Evolutionary conservation across 1,284 basidiomycete species (phyloP), one percentile per base, ranked within the genome.

Genomic region (Sanghuangporus baumii): DNA sequence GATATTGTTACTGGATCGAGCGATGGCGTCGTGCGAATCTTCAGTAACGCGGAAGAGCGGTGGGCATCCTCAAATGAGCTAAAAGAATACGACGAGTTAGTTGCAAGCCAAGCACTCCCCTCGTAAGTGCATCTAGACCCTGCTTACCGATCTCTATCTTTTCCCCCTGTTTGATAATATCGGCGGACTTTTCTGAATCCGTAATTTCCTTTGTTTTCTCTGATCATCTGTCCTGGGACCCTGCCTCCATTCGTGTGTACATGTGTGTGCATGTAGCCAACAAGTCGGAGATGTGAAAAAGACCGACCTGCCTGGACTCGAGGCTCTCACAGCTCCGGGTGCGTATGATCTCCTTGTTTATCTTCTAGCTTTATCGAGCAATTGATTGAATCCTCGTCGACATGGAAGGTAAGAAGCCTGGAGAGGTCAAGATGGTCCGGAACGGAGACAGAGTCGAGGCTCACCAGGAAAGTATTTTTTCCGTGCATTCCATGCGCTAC

Each of bases 261-360:
- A 31, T 31, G 26, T 51, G 8, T 16, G 8, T 31, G 37, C 20
- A 41, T 51, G 7, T 61, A 79, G 78, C 65, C 89, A 94, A 69
- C 91, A 96, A 74, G 81, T 98, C 4, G 96, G 95, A 23, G 94
- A 97, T 74, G 84, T 98, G 61, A 94, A 94, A 74, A 94, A 94
- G 75, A 83, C 88, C 12, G 89, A 96, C 71, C 76, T 98, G 50
- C 91, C 93, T 0, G 94, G 93, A 0, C 75, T 79, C n/a, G 94
- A 97, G 70, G 93, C 88, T 2, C 79, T 98, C 59, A 76, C 75
- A 52, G 70, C 78, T 41, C 87, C 89, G 71, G 93, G 92, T 91
- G 68, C 65, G 82, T 71, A 20, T 14, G 60, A 5, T 37, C n/a
- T 31, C 14, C 9, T 23, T 43, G 16, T 18, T 46, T 12, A n/a